Evolutionary conservation across 768 basidiomycete genomes (phyloP).

Genomic region (Suillus variegatus): DNA sequence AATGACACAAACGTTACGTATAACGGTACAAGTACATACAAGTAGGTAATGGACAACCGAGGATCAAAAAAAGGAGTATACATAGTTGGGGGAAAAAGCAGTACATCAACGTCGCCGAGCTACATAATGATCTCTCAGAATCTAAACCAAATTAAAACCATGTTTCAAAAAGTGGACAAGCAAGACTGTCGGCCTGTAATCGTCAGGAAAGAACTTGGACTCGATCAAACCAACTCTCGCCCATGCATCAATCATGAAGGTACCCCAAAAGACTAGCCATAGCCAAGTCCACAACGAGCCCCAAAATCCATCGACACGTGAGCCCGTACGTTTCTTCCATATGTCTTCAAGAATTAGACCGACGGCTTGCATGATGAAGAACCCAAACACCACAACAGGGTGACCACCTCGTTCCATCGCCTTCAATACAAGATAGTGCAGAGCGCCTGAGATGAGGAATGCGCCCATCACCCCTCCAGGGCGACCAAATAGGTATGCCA

Average conservation of each 20-base stretch:
- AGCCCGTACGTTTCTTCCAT: constrained; percentile 47
- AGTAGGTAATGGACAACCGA: too few species aligned
- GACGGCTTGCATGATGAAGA: constrained; percentile 59
- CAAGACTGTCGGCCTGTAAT: constrained; percentile 6
- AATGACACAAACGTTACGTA: too few species aligned
- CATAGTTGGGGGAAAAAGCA: too few species aligned
- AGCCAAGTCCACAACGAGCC: constrained; percentile 54
- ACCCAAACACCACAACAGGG: constrained; percentile 42
- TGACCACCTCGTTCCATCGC: constrained; percentile 59
- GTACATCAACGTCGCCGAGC: background rate
- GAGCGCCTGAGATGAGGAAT: constrained; percentile 58
- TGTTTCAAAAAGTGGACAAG: constrained; percentile 13
- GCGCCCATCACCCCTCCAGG: constrained; percentile 53
- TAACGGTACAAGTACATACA: too few species aligned
- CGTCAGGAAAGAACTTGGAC: constrained; percentile 2
- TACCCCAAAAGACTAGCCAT: constrained; percentile 52
- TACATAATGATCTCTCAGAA: background rate
- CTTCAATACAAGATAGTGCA: constrained; percentile 61
- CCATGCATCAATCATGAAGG: constrained; percentile 48
- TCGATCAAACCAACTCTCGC: constrained; percentile 13
- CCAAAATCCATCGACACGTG: constrained; percentile 44
- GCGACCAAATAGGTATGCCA: constrained; percentile 46
- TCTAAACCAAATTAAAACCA: background rate
- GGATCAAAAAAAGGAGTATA: too few species aligned
- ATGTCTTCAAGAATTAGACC: constrained; percentile 50